Percentiles rank a stretch among this genome's conserved stretches.
Evolutionary conservation across 768 basidiomycete genomes (phyloP).

Genomic region (Tulasnella sp.): DNA sequence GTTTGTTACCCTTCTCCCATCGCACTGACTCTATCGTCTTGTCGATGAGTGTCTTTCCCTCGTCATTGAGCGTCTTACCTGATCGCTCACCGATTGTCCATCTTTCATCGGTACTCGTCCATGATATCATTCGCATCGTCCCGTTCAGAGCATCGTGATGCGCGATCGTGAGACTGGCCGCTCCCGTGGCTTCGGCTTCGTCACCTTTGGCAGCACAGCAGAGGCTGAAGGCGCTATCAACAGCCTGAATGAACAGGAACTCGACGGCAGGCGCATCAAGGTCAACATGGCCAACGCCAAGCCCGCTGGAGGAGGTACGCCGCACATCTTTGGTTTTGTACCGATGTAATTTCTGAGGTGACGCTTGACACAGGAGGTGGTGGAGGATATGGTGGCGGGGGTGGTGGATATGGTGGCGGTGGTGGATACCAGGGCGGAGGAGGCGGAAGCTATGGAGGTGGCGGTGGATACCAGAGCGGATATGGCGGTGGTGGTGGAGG

Average conservation of each 20-base stretch:
- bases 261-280: slow-evolving; percentile 88
- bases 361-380: neutral
- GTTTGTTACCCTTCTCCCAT: slow-evolving; percentile 29
- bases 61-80: neutral
- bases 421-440: slow-evolving; percentile 22
- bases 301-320: slow-evolving; percentile 24
- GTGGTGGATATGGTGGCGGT: slow-evolving; percentile 16
- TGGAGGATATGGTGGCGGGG: slow-evolving; percentile 22
- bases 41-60: slow-evolving; percentile 18
- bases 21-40: slow-evolving; percentile 11
- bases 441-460: slow-evolving; percentile 24
- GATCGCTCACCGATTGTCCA: neutral
- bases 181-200: slow-evolving; percentile 95
- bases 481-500: neutral
- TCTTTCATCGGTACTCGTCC: slow-evolving; percentile 24
- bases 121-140: slow-evolving; percentile 28
- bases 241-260: slow-evolving; percentile 75
- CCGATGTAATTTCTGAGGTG: slow-evolving; percentile 4
- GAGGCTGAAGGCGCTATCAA: slow-evolving; percentile 75
- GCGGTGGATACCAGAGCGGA: slow-evolving; percentile 22
- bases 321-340: neutral
- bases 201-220: slow-evolving; percentile 49
- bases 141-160: slow-evolving; percentile 91
- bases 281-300: slow-evolving; percentile 49
- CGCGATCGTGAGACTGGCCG: slow-evolving; percentile 96